Base-by-base conservation (phyloP, 352 stramenopile species). In the Phytophthora cactorum region DNA sequence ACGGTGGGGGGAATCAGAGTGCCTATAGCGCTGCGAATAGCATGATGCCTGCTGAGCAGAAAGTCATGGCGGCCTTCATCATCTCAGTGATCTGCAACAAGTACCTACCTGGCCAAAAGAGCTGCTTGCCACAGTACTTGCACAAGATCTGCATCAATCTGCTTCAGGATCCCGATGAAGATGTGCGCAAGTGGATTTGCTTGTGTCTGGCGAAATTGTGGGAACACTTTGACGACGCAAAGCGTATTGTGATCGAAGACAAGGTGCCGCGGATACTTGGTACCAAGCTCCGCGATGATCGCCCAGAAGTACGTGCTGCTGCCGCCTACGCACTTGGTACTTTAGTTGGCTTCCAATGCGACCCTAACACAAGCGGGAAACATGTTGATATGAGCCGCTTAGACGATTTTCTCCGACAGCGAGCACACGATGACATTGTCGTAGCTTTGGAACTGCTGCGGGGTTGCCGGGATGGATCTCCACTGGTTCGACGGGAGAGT, bases 21-120 rank as follows among this genome's bases (percentile, higher is more conserved):
- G 65, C 36, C 9, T 77, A 77, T 32, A 77, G 52, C 25, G 61
- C 60, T 52, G 44, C 49, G 10, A 60, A 58, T n/a, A 80, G 53
- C 22, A 56, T 79, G 34, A 88, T 97, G 77, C 88, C 86, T 29
- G 70, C 90, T 2, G 85, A 97, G 31, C 97, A 99, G 74, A 96
- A 98, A 52, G 92, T 96, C 5, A 93, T 99, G 77, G 91, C 96
- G 8, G 94, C 96, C 1, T 99, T 99, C 71, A 95, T 99, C 45
- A 81, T 99, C 5, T 96, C 96, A 17, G 86, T 93, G 38, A 98
- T 99, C 70, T 98, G 96, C 76, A 88, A 93, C 56, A 89, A 91
- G 22, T 98, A 98, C 70, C 66, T 81, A 10, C 82, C 91, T 34
- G 98, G 95, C 1, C 97, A 99, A 77, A 88, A 89, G 45, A 95